These are phyloP conservation scores for Alternaria triticimaculans DNA, from an alignment of 2,329 filamentous ascomycete genomes.

Conservation along the genomic window DNA sequence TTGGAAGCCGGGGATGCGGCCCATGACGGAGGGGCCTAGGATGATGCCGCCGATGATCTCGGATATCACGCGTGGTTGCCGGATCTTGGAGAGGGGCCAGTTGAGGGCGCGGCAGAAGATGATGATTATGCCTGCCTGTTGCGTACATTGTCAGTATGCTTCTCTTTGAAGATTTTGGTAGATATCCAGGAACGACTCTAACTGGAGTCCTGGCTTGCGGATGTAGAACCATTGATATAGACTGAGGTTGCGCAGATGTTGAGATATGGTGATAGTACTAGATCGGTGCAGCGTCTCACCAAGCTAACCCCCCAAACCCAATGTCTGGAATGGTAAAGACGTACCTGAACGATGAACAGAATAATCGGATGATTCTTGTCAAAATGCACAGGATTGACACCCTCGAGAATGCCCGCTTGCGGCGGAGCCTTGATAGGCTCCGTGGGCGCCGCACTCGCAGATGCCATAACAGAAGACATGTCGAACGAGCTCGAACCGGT, in stretches of 20 bases:
- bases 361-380: slow-evolving; percentile 75
- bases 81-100: slow-evolving; percentile 76
- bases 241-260: not conserved
- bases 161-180: not conserved
- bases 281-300: not conserved
- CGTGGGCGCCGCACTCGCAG: slow-evolving; percentile 29
- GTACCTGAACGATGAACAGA: slow-evolving; percentile 77
- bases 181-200: not conserved
- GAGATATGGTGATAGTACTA: not conserved
- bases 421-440: slow-evolving; percentile 46
- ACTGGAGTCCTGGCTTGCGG: too few species aligned
- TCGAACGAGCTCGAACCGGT: slow-evolving; percentile 15
- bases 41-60: slow-evolving; percentile 87
- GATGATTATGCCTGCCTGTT: slow-evolving; percentile 73
- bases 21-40: slow-evolving; percentile 86
- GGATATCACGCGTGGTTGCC: slow-evolving; percentile 82
- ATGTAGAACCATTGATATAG: not conserved
- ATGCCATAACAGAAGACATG: slow-evolving; percentile 34
- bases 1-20: slow-evolving; percentile 80
- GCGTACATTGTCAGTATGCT: not conserved
- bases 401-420: slow-evolving; percentile 75
- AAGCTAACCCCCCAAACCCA: not conserved
- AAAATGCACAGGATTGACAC: slow-evolving; percentile 71
- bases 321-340: not conserved
- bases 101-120: slow-evolving; percentile 76